Percentiles rank a stretch among this genome's conserved stretches.
Evolutionary conservation across 202 grass and related monocot species (phyloP).

Genomic region (Dendrocalamus latiflorus): DNA sequence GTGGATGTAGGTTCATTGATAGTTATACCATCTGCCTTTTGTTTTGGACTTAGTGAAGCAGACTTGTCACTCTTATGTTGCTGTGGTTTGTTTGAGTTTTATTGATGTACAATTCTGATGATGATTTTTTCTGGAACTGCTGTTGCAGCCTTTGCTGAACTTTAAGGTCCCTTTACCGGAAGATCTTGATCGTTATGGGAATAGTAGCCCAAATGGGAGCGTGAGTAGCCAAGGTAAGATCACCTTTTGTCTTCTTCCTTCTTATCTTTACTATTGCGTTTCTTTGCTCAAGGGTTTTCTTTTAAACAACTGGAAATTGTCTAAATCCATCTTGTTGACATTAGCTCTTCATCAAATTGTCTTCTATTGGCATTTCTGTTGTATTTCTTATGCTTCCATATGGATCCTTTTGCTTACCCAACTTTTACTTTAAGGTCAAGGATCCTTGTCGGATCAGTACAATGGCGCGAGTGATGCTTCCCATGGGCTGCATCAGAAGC

Average conservation of each 20-base stretch:
- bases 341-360: background rate
- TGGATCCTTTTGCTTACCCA: slow-evolving; percentile 16
- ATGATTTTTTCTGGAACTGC: slow-evolving; percentile 21
- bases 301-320: background rate
- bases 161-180: slow-evolving; percentile 77
- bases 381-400: background rate
- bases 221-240: slow-evolving; percentile 50
- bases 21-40: background rate
- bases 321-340: background rate
- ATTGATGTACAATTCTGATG: slow-evolving; percentile 17
- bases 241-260: slow-evolving; percentile 1
- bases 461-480: slow-evolving; percentile 60
- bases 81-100: background rate
- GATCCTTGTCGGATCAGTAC: slow-evolving; percentile 51
- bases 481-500: slow-evolving; percentile 39
- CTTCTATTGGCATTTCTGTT: background rate
- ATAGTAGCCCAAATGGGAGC: slow-evolving; percentile 74
- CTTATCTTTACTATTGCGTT: too few species aligned
- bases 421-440: slow-evolving; percentile 47
- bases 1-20: background rate
- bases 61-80: background rate
- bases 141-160: slow-evolving; percentile 82
- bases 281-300: slow-evolving; percentile 7
- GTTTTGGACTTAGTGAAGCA: background rate
- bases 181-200: slow-evolving; percentile 62